These are phyloP conservation scores for Yamadazyma epiphylla DNA, from an alignment of 1,139 yeast species.

Conservation along the genomic window DNA sequence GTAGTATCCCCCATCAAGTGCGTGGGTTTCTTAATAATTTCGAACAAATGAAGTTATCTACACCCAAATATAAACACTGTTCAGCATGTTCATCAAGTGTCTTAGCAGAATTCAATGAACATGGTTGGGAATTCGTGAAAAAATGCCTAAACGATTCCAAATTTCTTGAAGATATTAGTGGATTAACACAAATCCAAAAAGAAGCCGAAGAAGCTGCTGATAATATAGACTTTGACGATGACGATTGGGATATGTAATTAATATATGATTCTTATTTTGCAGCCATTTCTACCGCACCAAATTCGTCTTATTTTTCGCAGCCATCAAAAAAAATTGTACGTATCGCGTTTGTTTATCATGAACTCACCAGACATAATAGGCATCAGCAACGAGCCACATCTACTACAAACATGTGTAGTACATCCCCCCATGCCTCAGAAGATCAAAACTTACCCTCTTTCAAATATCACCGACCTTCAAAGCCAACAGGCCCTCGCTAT, in stretches of 20 bases:
- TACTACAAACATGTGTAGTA: slow-evolving; percentile 16
- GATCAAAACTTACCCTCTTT: slow-evolving; percentile 41
- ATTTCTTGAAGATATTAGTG: slow-evolving; percentile 73
- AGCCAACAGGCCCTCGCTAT: slow-evolving; percentile 72
- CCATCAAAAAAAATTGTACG: no score
- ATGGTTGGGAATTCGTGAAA: slow-evolving; percentile 80
- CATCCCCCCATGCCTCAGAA: slow-evolving; percentile 12
- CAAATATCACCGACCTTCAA: slow-evolving; percentile 38
- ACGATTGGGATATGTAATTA: slow-evolving; percentile 16
- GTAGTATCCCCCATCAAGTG: slow-evolving; percentile 82
- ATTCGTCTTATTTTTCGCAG: no score
- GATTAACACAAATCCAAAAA: slow-evolving; percentile 66
- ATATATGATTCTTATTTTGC: neutral
- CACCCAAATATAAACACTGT: slow-evolving; percentile 73
- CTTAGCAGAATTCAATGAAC: slow-evolving; percentile 40
- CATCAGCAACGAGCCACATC: slow-evolving; percentile 16
- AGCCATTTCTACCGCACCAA: neutral
- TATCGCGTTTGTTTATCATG: no score
- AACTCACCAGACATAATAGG: no score
- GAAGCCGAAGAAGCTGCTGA: slow-evolving; percentile 64
- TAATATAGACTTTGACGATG: slow-evolving; percentile 26
- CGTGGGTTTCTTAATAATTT: slow-evolving; percentile 77
- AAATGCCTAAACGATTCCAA: slow-evolving; percentile 61
- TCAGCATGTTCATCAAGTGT: slow-evolving; percentile 78
- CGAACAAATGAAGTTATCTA: slow-evolving; percentile 57